Evolutionary conservation across 306 rosid species (phyloP).

Genomic region (Canavalia ensiformis): DNA sequence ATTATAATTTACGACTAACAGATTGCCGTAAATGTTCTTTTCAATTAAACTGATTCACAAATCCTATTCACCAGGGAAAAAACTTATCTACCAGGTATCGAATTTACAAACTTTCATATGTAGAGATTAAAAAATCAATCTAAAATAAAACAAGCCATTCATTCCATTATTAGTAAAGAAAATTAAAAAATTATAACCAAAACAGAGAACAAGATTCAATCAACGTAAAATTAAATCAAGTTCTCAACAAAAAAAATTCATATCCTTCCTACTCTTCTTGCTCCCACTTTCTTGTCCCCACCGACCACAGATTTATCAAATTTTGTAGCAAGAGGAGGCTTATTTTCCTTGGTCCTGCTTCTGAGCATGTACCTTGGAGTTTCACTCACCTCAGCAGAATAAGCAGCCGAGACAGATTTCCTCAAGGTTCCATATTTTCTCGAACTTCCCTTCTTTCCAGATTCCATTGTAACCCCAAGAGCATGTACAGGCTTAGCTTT

Average conservation of each 20-base stretch:
- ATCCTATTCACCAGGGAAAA: background rate
- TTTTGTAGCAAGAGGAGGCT: constrained; percentile 70
- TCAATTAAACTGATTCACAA: background rate
- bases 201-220: constrained; percentile 49
- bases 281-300: constrained; percentile 52
- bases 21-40: background rate
- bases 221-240: constrained; percentile 38
- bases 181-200: constrained; percentile 11
- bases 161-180: background rate
- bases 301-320: constrained; percentile 49
- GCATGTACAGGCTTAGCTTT: constrained; percentile 29
- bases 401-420: constrained; percentile 80
- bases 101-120: background rate
- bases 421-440: constrained; percentile 71
- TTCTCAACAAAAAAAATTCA: constrained; percentile 21
- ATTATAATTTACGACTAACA: background rate
- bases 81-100: background rate
- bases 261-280: constrained; percentile 55
- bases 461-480: constrained; percentile 82
- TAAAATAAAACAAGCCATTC: background rate
- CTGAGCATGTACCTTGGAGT: constrained; percentile 89
- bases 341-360: constrained; percentile 84
- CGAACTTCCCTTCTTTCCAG: constrained; percentile 65
- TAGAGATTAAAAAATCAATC: background rate
- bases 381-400: constrained; percentile 58